Evolutionary conservation across 2,329 filamentous ascomycete species (phyloP), one percentile per base, ranked within the genome.

Genomic region (Microcyclospora tardicrescens): DNA sequence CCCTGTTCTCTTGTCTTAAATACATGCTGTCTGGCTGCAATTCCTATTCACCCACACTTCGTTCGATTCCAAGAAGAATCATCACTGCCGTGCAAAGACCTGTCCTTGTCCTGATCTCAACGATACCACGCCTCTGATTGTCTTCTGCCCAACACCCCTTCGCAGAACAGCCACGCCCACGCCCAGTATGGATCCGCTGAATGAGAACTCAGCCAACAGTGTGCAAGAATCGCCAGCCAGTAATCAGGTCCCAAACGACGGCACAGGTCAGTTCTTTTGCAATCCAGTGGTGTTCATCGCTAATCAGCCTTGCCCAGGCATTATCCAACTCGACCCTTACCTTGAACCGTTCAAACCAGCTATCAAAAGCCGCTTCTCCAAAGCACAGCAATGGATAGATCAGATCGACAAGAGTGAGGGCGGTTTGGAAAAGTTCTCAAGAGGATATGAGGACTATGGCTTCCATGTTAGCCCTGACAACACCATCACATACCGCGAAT

Each of bases 401-500:
- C 79, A 67, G 19, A 84, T 98, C 56, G 68, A 93, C 46, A 72
- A 84, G 28, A 76, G 73, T 1, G 91, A 98, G 61, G 91, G 91
- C 36, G 85, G 91, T 12, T 59, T 98, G 33, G 84, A 93, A 43
- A 85, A 89, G 60, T 98, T 96, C 65, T 89, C 83, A 53, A 82
- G 73, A 64, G 89, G 91, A 33, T 81, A 77, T 45, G 85, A 96
- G 56, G 79, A 72, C 45, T 94, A 83, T 56, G 91, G 91, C 40
- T 76, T 98, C 62, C 85, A 84, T 50, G 79, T 91, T 43, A 72
- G 80, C 56, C 67, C 75, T 38, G 78, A 93, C 54, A 84, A 84
- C 60, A 86, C 87, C 60, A 85, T 98, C 49, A 69, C 72, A 41
- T 98, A 98, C 63, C 75, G 85, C 51, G 91, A 98, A 72, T 98